These are phyloP conservation scores for Zygosaccharomyces pseudobailii DNA, from an alignment of 1,139 yeast genomes.

Conservation along the genomic window DNA sequence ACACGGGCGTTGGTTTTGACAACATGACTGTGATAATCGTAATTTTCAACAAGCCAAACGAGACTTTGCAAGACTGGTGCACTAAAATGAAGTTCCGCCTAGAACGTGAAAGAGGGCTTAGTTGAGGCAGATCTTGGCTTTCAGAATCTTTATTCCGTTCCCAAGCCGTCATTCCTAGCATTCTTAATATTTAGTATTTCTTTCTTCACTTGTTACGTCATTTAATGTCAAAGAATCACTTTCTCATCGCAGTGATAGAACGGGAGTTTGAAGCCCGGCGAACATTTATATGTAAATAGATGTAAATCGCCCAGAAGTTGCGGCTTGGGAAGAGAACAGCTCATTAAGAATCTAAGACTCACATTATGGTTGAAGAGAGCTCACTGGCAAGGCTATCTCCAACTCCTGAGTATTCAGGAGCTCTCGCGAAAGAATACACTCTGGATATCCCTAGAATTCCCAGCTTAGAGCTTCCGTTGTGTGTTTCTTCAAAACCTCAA, in stretches of 20 bases:
- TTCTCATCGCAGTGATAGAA: neutral
- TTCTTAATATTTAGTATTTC: slow-evolving; percentile 4
- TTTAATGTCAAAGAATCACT: slow-evolving; percentile 1
- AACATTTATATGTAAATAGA: too few relatives aligned
- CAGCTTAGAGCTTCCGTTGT: slow-evolving; percentile 76
- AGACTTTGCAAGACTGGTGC: slow-evolving; percentile 55
- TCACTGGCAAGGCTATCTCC: slow-evolving; percentile 7
- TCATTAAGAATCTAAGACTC: neutral
- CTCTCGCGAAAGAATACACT: slow-evolving; percentile 48
- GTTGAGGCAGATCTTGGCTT: neutral
- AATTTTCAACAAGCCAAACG: slow-evolving; percentile 48
- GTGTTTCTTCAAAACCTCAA: slow-evolving; percentile 42
- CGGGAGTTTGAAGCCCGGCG: neutral
- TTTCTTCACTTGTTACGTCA: slow-evolving; percentile 2
- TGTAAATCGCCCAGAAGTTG: too few relatives aligned
- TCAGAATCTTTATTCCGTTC: neutral
- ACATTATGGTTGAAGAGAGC: neutral
- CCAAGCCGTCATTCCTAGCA: neutral
- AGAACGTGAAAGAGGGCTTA: slow-evolving; percentile 42
- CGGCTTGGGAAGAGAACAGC: too few relatives aligned
- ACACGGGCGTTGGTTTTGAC: slow-evolving; percentile 76
- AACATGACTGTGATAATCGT: slow-evolving; percentile 70
- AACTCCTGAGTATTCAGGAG: slow-evolving; percentile 14
- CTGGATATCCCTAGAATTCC: slow-evolving; percentile 72
- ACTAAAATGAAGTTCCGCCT: slow-evolving; percentile 46